These are phyloP conservation scores for Rhodotorula paludigena DNA, from an alignment of 768 basidiomycete species.

Conservation along the genomic window DNA sequence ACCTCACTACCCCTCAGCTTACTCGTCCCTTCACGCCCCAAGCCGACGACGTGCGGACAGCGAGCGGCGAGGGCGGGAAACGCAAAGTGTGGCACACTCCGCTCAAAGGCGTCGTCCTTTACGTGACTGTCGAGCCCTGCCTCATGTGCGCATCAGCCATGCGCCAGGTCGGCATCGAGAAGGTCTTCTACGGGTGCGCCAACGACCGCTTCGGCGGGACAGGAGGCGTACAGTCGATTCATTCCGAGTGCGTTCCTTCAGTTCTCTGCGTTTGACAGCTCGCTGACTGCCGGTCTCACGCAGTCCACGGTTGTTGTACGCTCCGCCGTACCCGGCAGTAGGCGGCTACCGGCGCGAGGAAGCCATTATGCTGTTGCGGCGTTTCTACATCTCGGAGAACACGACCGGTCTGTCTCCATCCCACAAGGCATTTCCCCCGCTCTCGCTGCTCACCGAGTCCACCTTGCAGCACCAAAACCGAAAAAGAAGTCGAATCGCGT, in stretches of 20 bases:
- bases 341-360: constrained; percentile 76
- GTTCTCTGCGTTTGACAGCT: not conserved
- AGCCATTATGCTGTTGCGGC: constrained; percentile 76
- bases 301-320: constrained; percentile 67
- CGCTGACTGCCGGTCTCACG: not conserved
- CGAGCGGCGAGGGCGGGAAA: not conserved
- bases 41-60: not conserved
- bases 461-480: constrained; percentile 70
- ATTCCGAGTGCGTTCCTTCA: constrained; percentile 56
- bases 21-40: constrained; percentile 20
- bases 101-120: constrained; percentile 72
- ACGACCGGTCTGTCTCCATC: constrained; percentile 62
- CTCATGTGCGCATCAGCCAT: constrained; percentile 98
- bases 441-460: not conserved
- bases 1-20: constrained; percentile 13
- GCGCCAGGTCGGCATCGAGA: constrained; percentile 82
- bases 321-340: constrained; percentile 66
- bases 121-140: constrained; percentile 98
- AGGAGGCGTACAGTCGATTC: constrained; percentile 86
- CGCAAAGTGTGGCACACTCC: constrained; percentile 53
- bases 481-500: constrained; percentile 77
- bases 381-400: constrained; percentile 92
- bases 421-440: constrained; percentile 6
- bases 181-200: constrained; percentile 86
- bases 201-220: constrained; percentile 97